Evolutionary conservation across 2,329 filamentous ascomycete species (phyloP).

Genomic region (Atkinsonella texensis): DNA sequence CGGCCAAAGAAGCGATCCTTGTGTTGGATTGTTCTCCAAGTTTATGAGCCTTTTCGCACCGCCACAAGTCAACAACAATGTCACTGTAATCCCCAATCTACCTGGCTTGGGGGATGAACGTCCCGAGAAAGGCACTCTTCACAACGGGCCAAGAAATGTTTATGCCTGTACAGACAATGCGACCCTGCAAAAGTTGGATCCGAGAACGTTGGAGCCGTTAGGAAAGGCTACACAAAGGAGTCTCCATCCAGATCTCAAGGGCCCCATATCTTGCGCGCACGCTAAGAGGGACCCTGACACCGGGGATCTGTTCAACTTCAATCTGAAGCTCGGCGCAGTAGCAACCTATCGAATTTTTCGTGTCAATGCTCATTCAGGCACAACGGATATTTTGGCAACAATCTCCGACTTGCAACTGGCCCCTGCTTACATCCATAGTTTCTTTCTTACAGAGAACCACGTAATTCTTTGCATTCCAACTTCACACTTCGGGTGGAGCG

Average conservation of each 20-base stretch:
- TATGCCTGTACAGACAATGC: conserved; percentile 29
- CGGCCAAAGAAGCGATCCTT: conserved; percentile 61
- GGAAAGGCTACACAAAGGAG: conserved; percentile 45
- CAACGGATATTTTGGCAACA: conserved; percentile 59
- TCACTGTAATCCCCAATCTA: conserved; percentile 53
- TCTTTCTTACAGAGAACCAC: conserved; percentile 60
- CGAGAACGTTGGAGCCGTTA: conserved; percentile 60
- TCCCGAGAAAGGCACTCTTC: conserved; percentile 17
- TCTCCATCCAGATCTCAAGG: conserved; percentile 57
- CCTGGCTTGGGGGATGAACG: conserved; percentile 35
- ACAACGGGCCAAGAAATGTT: conserved; percentile 15
- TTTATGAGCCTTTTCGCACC: conserved; percentile 47
- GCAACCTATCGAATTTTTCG: conserved; percentile 59
- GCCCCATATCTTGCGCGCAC: conserved; percentile 58
- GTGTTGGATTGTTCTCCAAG: conserved; percentile 61
- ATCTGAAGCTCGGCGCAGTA: conserved; percentile 49
- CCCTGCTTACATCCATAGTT: conserved; percentile 70
- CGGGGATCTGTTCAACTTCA: conserved; percentile 73
- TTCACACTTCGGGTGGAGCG: conserved; percentile 44
- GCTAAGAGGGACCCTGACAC: conserved; percentile 58
- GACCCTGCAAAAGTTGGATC: conserved; percentile 53
- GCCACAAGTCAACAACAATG: conserved; percentile 40
- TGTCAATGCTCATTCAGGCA: conserved; percentile 47
- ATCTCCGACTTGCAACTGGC: conserved; percentile 37
- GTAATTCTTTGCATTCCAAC: conserved; percentile 64